Conservation (phyloP, 306 rosid species). For the Cicer yamashitae region DNA sequence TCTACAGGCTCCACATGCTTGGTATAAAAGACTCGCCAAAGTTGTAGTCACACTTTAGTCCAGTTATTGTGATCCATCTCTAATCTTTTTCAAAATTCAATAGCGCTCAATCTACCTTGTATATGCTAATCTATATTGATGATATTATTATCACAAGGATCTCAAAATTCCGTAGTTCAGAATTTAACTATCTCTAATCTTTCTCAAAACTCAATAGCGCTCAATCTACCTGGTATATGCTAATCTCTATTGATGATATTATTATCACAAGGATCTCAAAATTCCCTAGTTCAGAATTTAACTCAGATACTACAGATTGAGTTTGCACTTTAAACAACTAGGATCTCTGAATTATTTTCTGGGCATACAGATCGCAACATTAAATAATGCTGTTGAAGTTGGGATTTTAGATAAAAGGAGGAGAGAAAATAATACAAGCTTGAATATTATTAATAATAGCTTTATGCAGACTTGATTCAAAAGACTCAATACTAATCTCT, state of each 20-base stretch:
- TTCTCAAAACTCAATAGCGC: neutral
- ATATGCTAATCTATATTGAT: too few species aligned
- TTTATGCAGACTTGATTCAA: too few species aligned
- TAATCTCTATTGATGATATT: neutral
- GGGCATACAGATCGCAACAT: neutral
- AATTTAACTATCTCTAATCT: neutral
- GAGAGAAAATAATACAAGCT: too few species aligned
- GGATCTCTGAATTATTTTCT: neutral
- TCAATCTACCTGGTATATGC: too few species aligned
- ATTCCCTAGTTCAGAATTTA: conserved; percentile 3
- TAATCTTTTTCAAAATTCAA: neutral
- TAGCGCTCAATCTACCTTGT: too few species aligned
- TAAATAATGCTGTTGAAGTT: neutral
- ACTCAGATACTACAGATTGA: neutral
- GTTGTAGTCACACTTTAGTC: neutral
- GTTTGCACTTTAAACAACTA: neutral
- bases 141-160: neutral
- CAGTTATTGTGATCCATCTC: neutral
- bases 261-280: neutral
- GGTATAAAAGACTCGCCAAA: neutral
- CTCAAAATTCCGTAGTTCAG: neutral
- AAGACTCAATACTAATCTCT: too few species aligned
- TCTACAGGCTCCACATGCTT: neutral
- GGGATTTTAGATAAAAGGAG: too few species aligned
- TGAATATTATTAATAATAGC: too few species aligned